Evolutionary conservation across 2,329 filamentous ascomycete genomes (phyloP), one percentile per base, ranked within the genome.

Genomic region (Thielaviopsis ethacetica): DNA sequence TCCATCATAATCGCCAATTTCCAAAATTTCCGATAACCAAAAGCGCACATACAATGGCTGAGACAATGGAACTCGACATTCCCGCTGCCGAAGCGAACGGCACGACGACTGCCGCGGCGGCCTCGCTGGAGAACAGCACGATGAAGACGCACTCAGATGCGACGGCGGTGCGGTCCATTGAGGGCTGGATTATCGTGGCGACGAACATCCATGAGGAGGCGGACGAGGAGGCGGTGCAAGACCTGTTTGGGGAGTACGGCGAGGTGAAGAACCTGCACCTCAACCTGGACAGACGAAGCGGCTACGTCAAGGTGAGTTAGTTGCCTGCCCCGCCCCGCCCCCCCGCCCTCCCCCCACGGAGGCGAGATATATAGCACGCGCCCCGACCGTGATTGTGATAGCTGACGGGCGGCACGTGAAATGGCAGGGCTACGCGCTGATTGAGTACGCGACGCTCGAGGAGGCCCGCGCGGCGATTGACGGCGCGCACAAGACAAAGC

Each of bases 161-260:
- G 59, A 88, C 84, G 1, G 88, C 88, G 24, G 88, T 93, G 61
- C 86, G 88, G 66, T 90, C 85, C 59, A 91, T 93, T 67, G 88
- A 93, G 72, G 88, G 88, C 65, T 93, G 88, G 88, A 93, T 93
- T 71, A 77, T 93, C 67, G 83, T 89, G 63, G 87, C 88, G 64
- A 91, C 87, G 57, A 93, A 93, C 67, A 85, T 93, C 38, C 88
- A 93, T 73, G 88, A 93, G 68, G 88, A 93, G 71, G 86, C 88
- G 55, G 86, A 85, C 65, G 88, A 93, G 72, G 88, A 93, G 73
- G 84, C 87, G 53, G 70, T 93, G 59, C 85, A 86, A 66, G 88
- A 93, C 69, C 78, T 83, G 70, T 93, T 93, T 69, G 85, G 82
- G 66, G 88, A 93, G 66, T 93, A 80, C 67, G 88, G 88, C 65